phyloP scores from a whole-genome alignment of 2,329 filamentous ascomycete species.

The Colletotrichum higginsianum region DNA sequence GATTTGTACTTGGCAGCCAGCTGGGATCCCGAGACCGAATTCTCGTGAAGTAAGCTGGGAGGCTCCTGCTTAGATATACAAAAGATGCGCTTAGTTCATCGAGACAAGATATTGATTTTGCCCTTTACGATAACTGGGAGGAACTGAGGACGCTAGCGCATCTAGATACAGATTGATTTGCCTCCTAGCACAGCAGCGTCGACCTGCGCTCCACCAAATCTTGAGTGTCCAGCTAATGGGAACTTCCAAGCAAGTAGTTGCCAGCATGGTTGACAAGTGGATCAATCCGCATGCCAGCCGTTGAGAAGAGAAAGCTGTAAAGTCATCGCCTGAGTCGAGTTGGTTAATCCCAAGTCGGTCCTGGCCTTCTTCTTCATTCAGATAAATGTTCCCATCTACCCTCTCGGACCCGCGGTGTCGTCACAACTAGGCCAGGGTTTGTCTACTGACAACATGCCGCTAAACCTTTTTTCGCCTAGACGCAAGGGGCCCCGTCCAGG shows the following conservation, averaged over 20 bases:
- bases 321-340: background rate
- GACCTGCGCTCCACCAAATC: background rate
- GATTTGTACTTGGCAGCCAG: background rate
- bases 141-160: background rate
- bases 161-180: background rate
- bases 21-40: background rate
- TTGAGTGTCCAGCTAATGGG: background rate
- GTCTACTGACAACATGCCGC: slow-evolving; percentile 37
- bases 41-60: background rate
- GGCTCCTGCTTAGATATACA: background rate
- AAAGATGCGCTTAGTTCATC: background rate
- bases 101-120: background rate
- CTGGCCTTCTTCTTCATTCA: background rate
- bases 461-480: slow-evolving; percentile 35
- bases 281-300: background rate
- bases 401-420: slow-evolving; percentile 28
- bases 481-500: slow-evolving; percentile 37
- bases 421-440: slow-evolving; percentile 36
- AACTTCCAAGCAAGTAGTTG: too few species aligned
- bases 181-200: background rate
- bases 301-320: background rate
- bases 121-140: background rate
- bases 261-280: background rate
- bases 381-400: slow-evolving; percentile 6
- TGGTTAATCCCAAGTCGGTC: background rate